Conservation (phyloP, 2,329 filamentous ascomycete species). For the Grosmannia clavigera region DNA sequence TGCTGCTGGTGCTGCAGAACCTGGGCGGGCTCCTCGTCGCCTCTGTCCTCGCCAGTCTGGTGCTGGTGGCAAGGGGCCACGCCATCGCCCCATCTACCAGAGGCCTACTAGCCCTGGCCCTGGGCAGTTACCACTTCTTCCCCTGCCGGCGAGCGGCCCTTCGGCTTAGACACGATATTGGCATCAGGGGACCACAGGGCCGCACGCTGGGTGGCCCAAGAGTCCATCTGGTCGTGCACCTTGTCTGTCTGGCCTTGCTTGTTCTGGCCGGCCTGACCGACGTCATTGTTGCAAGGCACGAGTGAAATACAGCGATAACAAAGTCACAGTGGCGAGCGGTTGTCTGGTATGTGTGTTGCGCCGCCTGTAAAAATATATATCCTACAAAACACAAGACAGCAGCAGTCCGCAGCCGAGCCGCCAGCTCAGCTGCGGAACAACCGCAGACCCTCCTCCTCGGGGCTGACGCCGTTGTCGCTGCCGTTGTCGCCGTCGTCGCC, state of each 20-base stretch:
- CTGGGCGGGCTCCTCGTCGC: slow-evolving; percentile 35
- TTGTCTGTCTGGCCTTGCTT: slow-evolving; percentile 25
- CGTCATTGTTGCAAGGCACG: neutral
- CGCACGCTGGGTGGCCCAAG: slow-evolving; percentile 31
- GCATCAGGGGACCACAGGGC: slow-evolving; percentile 8
- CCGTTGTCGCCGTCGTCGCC: slow-evolving; percentile 32
- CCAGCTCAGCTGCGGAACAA: slow-evolving; percentile 27
- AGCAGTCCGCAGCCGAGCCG: neutral
- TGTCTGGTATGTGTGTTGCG: too few species aligned
- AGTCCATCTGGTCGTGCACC: slow-evolving; percentile 32
- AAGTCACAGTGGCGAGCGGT: too few species aligned
- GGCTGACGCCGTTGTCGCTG: slow-evolving; percentile 24
- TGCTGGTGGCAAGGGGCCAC: slow-evolving; percentile 18
- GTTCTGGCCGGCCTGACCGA: slow-evolving; percentile 12
- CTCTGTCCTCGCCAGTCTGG: slow-evolving; percentile 30
- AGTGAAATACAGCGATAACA: neutral
- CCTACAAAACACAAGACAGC: neutral
- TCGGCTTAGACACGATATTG: slow-evolving; percentile 18
- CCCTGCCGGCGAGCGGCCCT: slow-evolving; percentile 30
- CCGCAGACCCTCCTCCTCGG: slow-evolving; percentile 40
- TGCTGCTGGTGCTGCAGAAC: slow-evolving; percentile 30
- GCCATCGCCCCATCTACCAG: slow-evolving; percentile 9
- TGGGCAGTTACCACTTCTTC: slow-evolving; percentile 37
- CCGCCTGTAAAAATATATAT: too few species aligned
- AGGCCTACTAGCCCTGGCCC: slow-evolving; percentile 23